Base-by-base conservation (phyloP, 2,329 filamentous ascomycete genomes). In the Orbilia brochopaga region DNA sequence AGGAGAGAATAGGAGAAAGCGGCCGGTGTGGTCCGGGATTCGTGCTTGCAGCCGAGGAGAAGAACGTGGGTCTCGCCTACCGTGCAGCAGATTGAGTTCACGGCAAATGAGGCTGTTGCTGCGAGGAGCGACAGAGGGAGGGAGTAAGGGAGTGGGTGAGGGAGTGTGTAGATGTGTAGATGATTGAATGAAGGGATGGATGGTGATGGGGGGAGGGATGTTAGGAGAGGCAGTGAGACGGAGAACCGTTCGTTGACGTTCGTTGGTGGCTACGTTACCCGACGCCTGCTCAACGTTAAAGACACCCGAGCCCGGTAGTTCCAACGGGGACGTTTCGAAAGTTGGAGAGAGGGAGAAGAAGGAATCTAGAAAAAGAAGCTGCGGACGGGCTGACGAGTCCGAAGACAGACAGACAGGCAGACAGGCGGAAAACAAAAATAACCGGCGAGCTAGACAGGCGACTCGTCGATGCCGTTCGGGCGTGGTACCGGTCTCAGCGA, bases 401-500 rank as follows among this genome's bases (percentile, higher is more conserved):
- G 37, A 42, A 15, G 37, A 13, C 37, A 42, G 37, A 19, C 7
- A n/a, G n/a, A n/a, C 40, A 44, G 15, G 17, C 5, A 44, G 17
- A 17, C 15, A 44, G 40, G 17, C 6, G 15, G 44, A 15, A n/a
- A 35, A 19, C 4, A 48, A 23, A 48, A 23, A 48, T 2, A 21
- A 48, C 5, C 2, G 50, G 24, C 19, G 53, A 52, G 32, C 27
- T 40, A 13, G 37, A 42, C 37, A 44, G 50, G 44, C 67, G 59
- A 72, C 51, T 72, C 27, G 67, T 56, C 37, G 54, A 65, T 64
- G 58, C 60, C 50, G 50, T 72, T 46, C 54, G 65, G 55, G 51
- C 44, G 67, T 60, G 55, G n/a, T n/a, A n/a, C n/a, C n/a, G n/a
- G 67, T 72, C 57, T 72, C 59, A 72, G 67, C 54, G 60, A 72